Evolutionary conservation across 495 filamentous ascomycete genomes (phyloP).

Genomic region (Hypoxylon fuscum): DNA sequence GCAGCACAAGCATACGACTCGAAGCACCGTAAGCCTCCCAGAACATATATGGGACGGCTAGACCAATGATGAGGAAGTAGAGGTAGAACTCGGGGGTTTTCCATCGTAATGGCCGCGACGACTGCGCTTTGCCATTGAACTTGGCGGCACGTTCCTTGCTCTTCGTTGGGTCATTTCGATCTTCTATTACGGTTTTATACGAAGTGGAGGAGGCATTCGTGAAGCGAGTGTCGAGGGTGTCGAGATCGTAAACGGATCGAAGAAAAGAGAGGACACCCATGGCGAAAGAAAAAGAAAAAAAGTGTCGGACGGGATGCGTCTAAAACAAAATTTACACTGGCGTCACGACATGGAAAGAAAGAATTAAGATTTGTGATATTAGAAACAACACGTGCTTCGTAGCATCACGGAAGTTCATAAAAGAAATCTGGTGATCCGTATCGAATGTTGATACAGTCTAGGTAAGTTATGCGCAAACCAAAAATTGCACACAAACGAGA

Average conservation of each 20-base stretch:
- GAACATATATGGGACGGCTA: slow-evolving; percentile 87
- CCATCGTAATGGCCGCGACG: slow-evolving; percentile 77
- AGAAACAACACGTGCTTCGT: not conserved
- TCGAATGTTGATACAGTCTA: slow-evolving; percentile 4
- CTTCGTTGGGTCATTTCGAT: slow-evolving; percentile 42
- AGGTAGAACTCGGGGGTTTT: slow-evolving; percentile 83
- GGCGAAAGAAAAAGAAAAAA: slow-evolving; percentile 9
- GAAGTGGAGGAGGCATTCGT: slow-evolving; percentile 75
- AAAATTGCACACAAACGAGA: no score
- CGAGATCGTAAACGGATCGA: slow-evolving; percentile 77
- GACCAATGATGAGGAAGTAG: slow-evolving; percentile 77
- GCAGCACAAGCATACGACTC: slow-evolving; percentile 66
- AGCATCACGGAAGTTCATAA: slow-evolving; percentile 21
- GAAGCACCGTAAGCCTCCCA: slow-evolving; percentile 86
- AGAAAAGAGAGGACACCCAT: slow-evolving; percentile 56
- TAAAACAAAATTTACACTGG: slow-evolving; percentile 4
- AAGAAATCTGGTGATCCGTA: no score
- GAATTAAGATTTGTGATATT: slow-evolving; percentile 12
- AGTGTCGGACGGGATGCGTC: slow-evolving; percentile 28
- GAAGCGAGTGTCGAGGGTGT: slow-evolving; percentile 94
- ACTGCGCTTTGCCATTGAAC: slow-evolving; percentile 55
- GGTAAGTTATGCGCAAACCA: slow-evolving; percentile 27
- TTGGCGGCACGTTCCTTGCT: slow-evolving; percentile 47
- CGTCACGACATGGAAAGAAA: slow-evolving; percentile 25
- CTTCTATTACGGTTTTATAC: slow-evolving; percentile 60